A percentile compares a stretch with the other conserved stretches of the same genome.
phyloP scores from a whole-genome alignment of 2,329 filamentous ascomycete genomes.

The Hymenoscyphus infarciens region DNA sequence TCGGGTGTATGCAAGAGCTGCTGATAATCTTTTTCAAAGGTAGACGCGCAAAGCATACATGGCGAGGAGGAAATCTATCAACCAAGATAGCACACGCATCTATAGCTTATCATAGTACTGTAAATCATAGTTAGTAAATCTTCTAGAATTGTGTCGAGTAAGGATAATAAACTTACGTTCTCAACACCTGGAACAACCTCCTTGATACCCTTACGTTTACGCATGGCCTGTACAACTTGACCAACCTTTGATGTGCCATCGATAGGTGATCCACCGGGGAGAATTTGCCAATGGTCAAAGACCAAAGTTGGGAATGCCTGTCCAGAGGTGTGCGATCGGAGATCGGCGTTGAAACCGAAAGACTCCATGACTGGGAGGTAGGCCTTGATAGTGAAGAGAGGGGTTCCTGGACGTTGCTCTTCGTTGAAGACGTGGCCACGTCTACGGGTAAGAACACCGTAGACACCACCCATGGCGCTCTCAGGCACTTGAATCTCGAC shows the following conservation, averaged over 20 bases:
- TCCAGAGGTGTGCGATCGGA: slow-evolving; percentile 87
- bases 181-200: slow-evolving; percentile 85
- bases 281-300: slow-evolving; percentile 98
- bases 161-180: slow-evolving; percentile 68
- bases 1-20: slow-evolving; percentile 19
- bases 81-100: slow-evolving; percentile 35
- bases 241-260: slow-evolving; percentile 80
- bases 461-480: slow-evolving; percentile 99
- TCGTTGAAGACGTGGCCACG: slow-evolving; percentile 99
- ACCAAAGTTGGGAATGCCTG: slow-evolving; percentile 99
- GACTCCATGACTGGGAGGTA: slow-evolving; percentile 96
- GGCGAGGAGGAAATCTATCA: slow-evolving; percentile 33
- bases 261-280: slow-evolving; percentile 89
- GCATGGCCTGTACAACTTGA: slow-evolving; percentile 79
- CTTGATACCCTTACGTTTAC: slow-evolving; percentile 99
- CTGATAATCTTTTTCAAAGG: slow-evolving; percentile 25
- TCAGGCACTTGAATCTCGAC: slow-evolving; percentile 99
- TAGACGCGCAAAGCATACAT: slow-evolving; percentile 27
- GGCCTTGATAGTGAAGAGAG: slow-evolving; percentile 98
- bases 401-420: slow-evolving; percentile 97
- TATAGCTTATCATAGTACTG: slow-evolving; percentile 99
- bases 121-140: slow-evolving; percentile 40
- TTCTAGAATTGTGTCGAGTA: slow-evolving; percentile 4
- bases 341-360: slow-evolving; percentile 98
- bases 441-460: slow-evolving; percentile 95